Conservation (phyloP, 2,329 filamentous ascomycete genomes). For the Furcasterigmium sp. region DNA sequence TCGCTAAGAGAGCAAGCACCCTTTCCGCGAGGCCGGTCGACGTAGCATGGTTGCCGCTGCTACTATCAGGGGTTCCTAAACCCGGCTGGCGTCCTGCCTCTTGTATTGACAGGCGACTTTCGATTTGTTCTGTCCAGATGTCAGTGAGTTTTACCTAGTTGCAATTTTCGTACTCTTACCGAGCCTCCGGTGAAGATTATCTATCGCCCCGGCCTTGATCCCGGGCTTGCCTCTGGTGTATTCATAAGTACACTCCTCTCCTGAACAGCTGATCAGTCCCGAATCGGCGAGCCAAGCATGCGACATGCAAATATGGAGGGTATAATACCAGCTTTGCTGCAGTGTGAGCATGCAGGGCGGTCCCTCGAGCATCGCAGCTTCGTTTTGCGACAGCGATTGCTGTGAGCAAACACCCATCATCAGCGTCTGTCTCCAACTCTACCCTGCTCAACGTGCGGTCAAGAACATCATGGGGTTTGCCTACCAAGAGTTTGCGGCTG, state of each 20-base stretch:
- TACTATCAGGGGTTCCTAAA: neutral
- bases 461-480: neutral
- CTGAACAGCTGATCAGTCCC: neutral
- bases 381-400: neutral
- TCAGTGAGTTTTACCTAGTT: conserved; percentile 1
- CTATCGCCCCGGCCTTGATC: conserved; percentile 28
- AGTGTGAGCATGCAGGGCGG: neutral
- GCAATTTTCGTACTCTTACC: conserved; percentile 11
- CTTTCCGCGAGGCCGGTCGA: neutral
- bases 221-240: conserved; percentile 25
- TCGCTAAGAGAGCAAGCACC: conserved; percentile 1
- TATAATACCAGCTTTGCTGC: neutral
- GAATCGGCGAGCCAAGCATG: no score
- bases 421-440: no score
- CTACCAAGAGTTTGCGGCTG: neutral
- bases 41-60: neutral
- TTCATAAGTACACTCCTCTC: conserved; percentile 20
- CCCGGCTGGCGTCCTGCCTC: no score
- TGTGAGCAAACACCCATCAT: neutral
- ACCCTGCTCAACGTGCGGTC: no score
- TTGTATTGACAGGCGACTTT: conserved; percentile 3
- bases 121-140: conserved; percentile 9
- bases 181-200: conserved; percentile 24
- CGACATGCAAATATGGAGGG: no score
- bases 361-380: neutral